A percentile compares a stretch with the other conserved stretches of the same genome.
Evolutionary conservation across 768 basidiomycete genomes (phyloP).

Genomic region (Leccinum subtestaceum): DNA sequence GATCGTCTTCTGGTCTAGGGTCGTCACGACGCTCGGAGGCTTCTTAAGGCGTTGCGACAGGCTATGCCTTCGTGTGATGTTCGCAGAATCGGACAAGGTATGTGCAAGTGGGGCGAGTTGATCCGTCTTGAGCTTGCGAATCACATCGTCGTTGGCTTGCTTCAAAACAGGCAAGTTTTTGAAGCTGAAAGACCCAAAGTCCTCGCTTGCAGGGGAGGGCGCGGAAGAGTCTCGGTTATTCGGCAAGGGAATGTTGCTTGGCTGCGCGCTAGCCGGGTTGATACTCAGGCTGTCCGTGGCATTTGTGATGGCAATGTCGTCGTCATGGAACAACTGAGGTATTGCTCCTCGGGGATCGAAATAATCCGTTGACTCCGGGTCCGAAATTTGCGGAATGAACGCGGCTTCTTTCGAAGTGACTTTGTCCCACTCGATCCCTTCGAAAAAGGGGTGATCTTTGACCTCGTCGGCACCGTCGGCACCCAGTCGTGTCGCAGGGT

Average conservation of each 20-base stretch:
- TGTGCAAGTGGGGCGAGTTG: slow-evolving; percentile 78
- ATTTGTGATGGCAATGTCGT: slow-evolving; percentile 62
- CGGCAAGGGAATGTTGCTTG: slow-evolving; percentile 22
- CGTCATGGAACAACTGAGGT: slow-evolving; percentile 88
- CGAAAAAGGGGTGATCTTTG: slow-evolving; percentile 87
- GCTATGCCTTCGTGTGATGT: slow-evolving; percentile 66
- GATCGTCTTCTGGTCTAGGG: slow-evolving; percentile 57
- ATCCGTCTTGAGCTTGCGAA: slow-evolving; percentile 91
- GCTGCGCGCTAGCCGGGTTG: slow-evolving; percentile 18
- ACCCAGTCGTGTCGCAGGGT: slow-evolving; percentile 79
- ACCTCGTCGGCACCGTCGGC: slow-evolving; percentile 88
- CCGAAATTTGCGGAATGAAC: slow-evolving; percentile 92
- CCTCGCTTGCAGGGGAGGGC: slow-evolving; percentile 67
- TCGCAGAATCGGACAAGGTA: slow-evolving; percentile 61
- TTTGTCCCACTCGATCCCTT: slow-evolving; percentile 89
- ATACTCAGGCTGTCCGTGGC: slow-evolving; percentile 41
- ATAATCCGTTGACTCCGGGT: slow-evolving; percentile 99
- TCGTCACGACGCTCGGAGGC: slow-evolving; percentile 74
- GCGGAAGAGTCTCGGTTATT: slow-evolving; percentile 41
- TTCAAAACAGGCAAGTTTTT: slow-evolving; percentile 95
- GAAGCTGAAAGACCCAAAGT: slow-evolving; percentile 98
- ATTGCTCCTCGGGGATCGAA: slow-evolving; percentile 96
- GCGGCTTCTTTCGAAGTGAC: slow-evolving; percentile 86
- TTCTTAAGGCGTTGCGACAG: slow-evolving; percentile 79
- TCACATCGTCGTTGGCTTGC: slow-evolving; percentile 97